Base-by-base conservation (phyloP, 2,329 filamentous ascomycete species). In the Pyrenochaeta sp. region DNA sequence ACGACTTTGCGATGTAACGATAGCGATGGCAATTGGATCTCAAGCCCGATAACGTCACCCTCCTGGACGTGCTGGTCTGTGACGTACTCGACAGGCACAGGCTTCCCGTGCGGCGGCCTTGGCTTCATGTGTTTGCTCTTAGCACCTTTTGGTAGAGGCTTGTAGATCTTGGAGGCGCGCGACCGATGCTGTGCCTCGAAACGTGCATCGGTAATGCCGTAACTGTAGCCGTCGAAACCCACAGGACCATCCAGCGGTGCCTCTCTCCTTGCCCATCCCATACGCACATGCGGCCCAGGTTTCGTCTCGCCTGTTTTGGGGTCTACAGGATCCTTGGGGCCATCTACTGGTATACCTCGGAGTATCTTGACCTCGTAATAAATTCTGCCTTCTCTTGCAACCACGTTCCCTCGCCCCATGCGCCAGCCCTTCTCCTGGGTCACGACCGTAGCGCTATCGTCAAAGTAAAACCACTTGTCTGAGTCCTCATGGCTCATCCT, bases 331-430 rank as follows among this genome's bases (percentile, higher is more conserved):
- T 74, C 72, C 22, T 77, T 76, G 24, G 79, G 79, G 6, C 79
- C 81, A 45, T 77, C 71, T 49, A 78, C 77, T 2, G 86, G 81
- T 42, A 91, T 88, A 36, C 95, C 95, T 64, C 89, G 88, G 9
- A 93, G 89, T 52, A 99, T 88, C 72, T 91, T 93, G 77, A 94
- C 93, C 79, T 99, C 95, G 83, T 93, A 99, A 77, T 96, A 99
- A 83, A 92, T 92, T 32, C 91, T 87, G 0, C 95, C 95, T 77
- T 98, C 91, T 45, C 95, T 85, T 4, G 93, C 91, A 25, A 91
- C 92, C 0, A 98, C 90, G 70, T 99, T 99, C 12, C 92, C 93
- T 39, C 94, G 88, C 2, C 91, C 90, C 84, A 94, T 95, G 58
- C 96, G 87, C 84, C 95, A 97, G 8, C 95, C 93, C 77, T 96